These are phyloP conservation scores for Trichoderma breve DNA, from an alignment of 2,329 filamentous ascomycete species.

Conservation along the genomic window DNA sequence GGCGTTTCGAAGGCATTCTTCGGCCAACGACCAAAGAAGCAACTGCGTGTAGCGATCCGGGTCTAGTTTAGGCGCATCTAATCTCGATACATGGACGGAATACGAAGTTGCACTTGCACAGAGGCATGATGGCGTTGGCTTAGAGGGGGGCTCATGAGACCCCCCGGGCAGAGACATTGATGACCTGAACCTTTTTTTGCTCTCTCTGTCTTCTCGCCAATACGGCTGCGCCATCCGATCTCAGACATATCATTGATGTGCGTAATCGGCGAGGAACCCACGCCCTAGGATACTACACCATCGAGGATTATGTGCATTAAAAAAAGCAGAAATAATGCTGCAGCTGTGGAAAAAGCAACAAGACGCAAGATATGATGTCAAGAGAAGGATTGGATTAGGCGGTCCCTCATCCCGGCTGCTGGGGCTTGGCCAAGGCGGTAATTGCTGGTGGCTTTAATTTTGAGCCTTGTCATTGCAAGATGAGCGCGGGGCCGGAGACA, in stretches of 20 bases:
- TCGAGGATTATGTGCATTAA: neutral
- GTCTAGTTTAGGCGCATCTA: neutral
- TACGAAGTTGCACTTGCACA: neutral
- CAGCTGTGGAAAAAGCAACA: neutral
- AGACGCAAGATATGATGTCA: neutral
- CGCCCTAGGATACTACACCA: neutral
- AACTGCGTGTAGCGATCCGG: neutral
- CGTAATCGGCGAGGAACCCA: neutral
- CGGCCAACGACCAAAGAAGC: neutral
- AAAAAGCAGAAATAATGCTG: neutral
- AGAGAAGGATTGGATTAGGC: neutral
- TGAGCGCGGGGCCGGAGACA: neutral
- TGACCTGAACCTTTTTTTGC: neutral
- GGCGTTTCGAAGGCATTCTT: neutral
- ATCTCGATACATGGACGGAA: neutral
- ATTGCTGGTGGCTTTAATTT: neutral
- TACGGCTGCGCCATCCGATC: slow-evolving; percentile 3
- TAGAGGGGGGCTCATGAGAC: neutral
- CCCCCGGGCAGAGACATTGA: neutral
- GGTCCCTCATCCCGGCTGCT: neutral
- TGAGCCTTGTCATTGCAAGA: slow-evolving; percentile 2
- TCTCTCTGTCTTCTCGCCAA: neutral
- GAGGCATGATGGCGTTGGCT: neutral
- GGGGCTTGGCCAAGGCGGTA: slow-evolving; percentile 2
- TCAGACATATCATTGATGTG: neutral